Conservation (phyloP, 768 basidiomycete species). For the Lactarius pseudohatsudake region DNA sequence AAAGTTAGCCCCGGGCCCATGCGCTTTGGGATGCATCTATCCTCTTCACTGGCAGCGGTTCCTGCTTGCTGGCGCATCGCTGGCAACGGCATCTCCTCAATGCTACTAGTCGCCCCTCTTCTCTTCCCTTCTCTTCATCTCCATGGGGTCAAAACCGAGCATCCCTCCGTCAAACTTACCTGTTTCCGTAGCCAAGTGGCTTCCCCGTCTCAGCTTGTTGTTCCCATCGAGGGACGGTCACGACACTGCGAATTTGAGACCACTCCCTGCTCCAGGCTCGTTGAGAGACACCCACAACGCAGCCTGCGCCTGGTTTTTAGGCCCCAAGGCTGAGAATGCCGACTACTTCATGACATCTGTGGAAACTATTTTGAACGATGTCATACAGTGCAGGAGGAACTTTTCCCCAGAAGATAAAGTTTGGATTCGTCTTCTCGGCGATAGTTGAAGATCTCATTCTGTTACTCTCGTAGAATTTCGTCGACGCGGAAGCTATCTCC, state of each 20-base stretch:
- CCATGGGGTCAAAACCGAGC: constrained; percentile 1
- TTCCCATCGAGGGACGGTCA: neutral
- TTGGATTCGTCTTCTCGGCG: constrained; percentile 8
- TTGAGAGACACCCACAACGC: constrained; percentile 29
- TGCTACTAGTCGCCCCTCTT: neutral
- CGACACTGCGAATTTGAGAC: neutral
- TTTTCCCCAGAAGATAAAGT: constrained; percentile 38
- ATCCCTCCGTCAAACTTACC: neutral
- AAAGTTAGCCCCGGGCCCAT: neutral
- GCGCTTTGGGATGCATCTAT: neutral
- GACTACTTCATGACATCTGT: constrained; percentile 35
- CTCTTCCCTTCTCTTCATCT: too few relatives aligned
- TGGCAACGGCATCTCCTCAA: neutral
- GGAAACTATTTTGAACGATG: constrained; percentile 31
- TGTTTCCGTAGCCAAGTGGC: constrained; percentile 11
- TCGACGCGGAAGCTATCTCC: constrained; percentile 26
- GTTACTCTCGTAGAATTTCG: constrained; percentile 28
- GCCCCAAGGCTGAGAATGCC: constrained; percentile 42
- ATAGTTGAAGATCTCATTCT: neutral
- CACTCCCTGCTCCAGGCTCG: constrained; percentile 10
- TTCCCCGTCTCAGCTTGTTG: constrained; percentile 5
- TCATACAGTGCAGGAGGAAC: constrained; percentile 30
- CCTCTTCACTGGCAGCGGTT: neutral
- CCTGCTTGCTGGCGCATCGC: neutral
- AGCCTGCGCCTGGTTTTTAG: constrained; percentile 42